phyloP scores from a whole-genome alignment of 148 eudicot species.

The Tetragonia tetragonoides region DNA sequence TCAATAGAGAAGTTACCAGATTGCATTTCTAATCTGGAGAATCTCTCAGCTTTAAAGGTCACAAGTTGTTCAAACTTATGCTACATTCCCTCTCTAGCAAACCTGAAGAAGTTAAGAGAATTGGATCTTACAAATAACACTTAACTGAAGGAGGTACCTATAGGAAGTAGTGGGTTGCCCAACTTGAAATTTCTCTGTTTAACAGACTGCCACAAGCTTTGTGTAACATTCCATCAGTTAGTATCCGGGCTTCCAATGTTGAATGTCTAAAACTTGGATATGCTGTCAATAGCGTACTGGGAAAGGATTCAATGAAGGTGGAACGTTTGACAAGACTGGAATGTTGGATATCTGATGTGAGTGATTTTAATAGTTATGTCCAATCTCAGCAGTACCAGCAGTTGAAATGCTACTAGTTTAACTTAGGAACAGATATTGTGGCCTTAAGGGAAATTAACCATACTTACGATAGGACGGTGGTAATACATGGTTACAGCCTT shows the following conservation, averaged over 20 bases:
- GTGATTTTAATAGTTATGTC: constrained; percentile 6
- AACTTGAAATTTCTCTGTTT: constrained; percentile 9
- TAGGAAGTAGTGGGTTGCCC: constrained; percentile 1
- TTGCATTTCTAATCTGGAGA: constrained; percentile 15
- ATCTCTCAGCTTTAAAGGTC: constrained; percentile 16
- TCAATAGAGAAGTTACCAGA: constrained; percentile 16
- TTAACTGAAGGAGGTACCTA: constrained; percentile 1
- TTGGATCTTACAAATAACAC: background rate
- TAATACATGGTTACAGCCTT: background rate
- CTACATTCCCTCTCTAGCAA: constrained; percentile 4
- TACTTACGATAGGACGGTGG: background rate
- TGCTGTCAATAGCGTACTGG: background rate
- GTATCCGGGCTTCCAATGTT: background rate
- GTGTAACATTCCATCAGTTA: background rate
- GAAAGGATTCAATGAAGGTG: background rate
- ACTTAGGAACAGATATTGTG: background rate
- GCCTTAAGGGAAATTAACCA: background rate
- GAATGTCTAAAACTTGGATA: constrained; percentile 5
- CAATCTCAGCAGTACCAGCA: background rate
- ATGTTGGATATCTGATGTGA: constrained; percentile 11
- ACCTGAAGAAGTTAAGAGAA: constrained; percentile 7
- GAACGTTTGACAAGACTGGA: background rate
- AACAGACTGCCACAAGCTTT: background rate
- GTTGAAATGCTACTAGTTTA: background rate
- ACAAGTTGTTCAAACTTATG: background rate